A percentile compares a stretch with the other conserved stretches of the same genome.
Evolutionary conservation across 257 asterid genomes (phyloP).

Genomic region (Solanum dulcamara): DNA sequence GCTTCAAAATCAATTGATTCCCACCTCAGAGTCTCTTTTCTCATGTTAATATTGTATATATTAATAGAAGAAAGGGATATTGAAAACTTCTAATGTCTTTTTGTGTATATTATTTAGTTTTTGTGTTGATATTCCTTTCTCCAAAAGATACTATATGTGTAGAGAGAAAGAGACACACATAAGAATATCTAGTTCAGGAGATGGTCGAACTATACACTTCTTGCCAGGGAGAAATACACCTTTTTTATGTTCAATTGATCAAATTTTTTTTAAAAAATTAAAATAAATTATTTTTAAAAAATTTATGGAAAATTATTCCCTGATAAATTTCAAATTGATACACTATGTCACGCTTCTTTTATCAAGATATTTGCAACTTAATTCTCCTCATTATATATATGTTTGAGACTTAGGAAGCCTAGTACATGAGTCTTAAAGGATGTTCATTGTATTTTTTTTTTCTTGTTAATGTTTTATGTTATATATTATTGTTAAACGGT

Average conservation of each 20-base stretch:
- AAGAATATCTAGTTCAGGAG: not conserved
- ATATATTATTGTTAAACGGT: not conserved
- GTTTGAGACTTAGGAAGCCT: not conserved
- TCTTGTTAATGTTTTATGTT: not conserved
- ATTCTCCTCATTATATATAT: too few relatives aligned
- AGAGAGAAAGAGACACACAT: not conserved
- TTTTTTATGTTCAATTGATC: too few relatives aligned
- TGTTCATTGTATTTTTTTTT: not conserved
- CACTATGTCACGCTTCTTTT: not conserved
- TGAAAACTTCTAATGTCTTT: not conserved
- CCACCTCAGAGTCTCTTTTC: not conserved
- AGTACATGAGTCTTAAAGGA: not conserved
- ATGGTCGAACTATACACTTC: not conserved
- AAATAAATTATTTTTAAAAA: accelerated
- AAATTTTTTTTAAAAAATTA: too few relatives aligned
- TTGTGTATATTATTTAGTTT: not conserved
- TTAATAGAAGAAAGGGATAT: not conserved
- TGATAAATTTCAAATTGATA: too few relatives aligned
- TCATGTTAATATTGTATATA: not conserved
- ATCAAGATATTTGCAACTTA: not conserved
- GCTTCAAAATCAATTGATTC: not conserved
- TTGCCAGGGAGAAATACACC: not conserved
- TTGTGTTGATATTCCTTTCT: not conserved
- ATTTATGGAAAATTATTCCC: too few relatives aligned
- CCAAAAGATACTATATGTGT: not conserved